Evolutionary conservation across 1,284 basidiomycete species (phyloP), one percentile per base, ranked within the genome.

Genomic region (Ustilago xerochloae): DNA sequence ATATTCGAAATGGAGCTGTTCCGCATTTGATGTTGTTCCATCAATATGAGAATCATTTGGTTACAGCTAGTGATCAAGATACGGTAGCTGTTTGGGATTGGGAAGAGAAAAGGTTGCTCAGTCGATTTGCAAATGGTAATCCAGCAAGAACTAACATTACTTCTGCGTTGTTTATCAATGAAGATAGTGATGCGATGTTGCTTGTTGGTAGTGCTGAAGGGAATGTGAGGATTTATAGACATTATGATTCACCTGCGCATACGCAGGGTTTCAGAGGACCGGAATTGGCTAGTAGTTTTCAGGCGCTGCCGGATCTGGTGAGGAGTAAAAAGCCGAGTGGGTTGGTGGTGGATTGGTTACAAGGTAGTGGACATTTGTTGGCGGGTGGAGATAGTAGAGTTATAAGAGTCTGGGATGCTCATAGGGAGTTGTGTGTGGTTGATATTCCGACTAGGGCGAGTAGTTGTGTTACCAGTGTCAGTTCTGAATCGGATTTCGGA

Each of bases 31-130:
- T 85, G 73, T 68, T 90, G 0, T 93, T 99, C 88, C 96, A 99
- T 84, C 90, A 93, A 9, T 98, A 91, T 81, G 96, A 99, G 82
- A 90, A 92, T 22, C 91, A 97, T 78, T 86, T 99, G 13, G 90
- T 94, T 16, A 87, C 94, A 1, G 90, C 93, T 2, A 94, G 95
- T 78, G 93, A 96, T 73, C 87, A 88, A 32, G 93, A 96, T 81
- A 90, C 91, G 83, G 89, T 99, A 64, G 92, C 90, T 92, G 91
- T 99, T 15, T 98, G 92, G 90, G 95, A 99, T 81, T 98, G 97
- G 96, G 90, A 92, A 60, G 89, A 89, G 60, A 89, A 90, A 53
- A 90, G 89, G 75, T 89, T 91, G 49, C 83, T 98, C 58, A 91
- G 90, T 70, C 88, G 90, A 49, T 99, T 98, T 85, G 91, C 89